Base-by-base conservation (phyloP, 345 rosid species). In the Populus davidiana region DNA sequence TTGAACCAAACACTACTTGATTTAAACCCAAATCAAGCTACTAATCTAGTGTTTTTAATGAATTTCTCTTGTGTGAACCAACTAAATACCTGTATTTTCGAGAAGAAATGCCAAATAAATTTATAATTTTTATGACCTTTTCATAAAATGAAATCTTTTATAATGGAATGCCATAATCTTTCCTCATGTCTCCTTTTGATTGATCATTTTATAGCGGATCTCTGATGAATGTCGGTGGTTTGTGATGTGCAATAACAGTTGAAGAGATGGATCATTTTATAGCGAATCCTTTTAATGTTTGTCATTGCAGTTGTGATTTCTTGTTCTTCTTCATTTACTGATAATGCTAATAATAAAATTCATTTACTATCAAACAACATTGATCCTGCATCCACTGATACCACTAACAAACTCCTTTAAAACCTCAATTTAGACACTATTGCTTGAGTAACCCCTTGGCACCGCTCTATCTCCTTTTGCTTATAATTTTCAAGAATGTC, bases 401-500 rank as follows among this genome's bases (percentile, higher is more conserved):
- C 75, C 29, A 80, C 77, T 47, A 86, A 59, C 31, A 33, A 67
- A 9, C 78, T 75, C 17, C 66, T 78, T 36, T 21, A 73, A 39
- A 68, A 63, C 75, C 52, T 74, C 39, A 82, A 38, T 25, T 43
- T 75, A 8, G 64, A 43, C 20, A 80, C 65, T 8, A 75, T 71
- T 39, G 56, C 77, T 12, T 70, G 65, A 11, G 75, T 78, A 9
- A 87, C 72, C 18, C 78, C 84, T 63, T 77, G 73, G 65, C 87
- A 87, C 69, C 86, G 78, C 83, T 87, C 83, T 63, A 85, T 84
- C 79, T 85, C 83, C 4, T 47, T 11, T 47, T 14, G 16, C 25
- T 21, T 35, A 18, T 20, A 36, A 65, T 80, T 73, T 75, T 63
- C 78, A 94, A 97, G 92, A 91, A 82, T 94, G 96, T 75, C 94